phyloP scores from a whole-genome alignment of 1,284 basidiomycete species.

The Ceratorhiza oryzae-sativae region DNA sequence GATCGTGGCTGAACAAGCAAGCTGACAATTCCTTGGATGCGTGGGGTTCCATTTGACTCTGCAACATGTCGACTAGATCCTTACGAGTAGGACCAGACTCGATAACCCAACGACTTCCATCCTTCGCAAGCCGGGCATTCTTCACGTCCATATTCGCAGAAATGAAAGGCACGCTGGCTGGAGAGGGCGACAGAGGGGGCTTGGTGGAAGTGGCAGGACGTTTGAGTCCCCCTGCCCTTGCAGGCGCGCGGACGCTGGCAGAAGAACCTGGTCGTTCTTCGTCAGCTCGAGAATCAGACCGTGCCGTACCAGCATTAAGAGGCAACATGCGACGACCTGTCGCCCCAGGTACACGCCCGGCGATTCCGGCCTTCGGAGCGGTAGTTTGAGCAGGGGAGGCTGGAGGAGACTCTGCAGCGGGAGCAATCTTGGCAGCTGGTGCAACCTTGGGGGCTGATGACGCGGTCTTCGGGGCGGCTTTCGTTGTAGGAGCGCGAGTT shows the following conservation, averaged over 20 bases:
- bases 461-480: constrained; percentile 48
- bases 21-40: constrained; percentile 78
- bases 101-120: constrained; percentile 82
- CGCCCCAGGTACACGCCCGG: constrained; percentile 37
- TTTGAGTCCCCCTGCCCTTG: constrained; percentile 54
- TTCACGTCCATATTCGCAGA: constrained; percentile 79
- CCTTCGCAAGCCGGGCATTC: constrained; percentile 76
- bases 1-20: constrained; percentile 93
- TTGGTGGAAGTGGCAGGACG: constrained; percentile 55
- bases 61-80: constrained; percentile 86
- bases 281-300: constrained; percentile 44
- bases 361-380: constrained; percentile 40
- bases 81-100: constrained; percentile 82
- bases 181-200: constrained; percentile 47
- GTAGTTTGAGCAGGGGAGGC: constrained; percentile 39
- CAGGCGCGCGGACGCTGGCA: constrained; percentile 34
- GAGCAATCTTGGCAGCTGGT: constrained; percentile 59
- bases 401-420: constrained; percentile 57
- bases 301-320: constrained; percentile 42
- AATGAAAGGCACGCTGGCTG: constrained; percentile 64
- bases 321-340: constrained; percentile 40
- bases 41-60: constrained; percentile 90
- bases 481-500: constrained; percentile 45
- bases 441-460: constrained; percentile 51
- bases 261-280: constrained; percentile 42